Evolutionary conservation across 2,329 filamentous ascomycete genomes (phyloP), one percentile per base, ranked within the genome.

Genomic region (Cercospora beticola): DNA sequence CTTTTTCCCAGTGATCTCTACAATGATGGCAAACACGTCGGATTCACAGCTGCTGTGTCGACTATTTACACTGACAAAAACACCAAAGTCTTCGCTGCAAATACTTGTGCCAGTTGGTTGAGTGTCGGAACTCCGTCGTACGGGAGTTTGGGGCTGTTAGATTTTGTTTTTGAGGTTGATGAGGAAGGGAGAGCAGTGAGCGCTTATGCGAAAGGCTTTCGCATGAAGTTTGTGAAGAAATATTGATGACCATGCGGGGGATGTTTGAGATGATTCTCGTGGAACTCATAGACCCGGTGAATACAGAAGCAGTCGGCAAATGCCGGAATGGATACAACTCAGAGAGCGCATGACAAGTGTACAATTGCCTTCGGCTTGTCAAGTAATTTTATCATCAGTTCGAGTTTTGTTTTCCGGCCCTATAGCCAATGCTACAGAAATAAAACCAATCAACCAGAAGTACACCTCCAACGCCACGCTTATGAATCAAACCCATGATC

Each of bases 391-490:
- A 40, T 40, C 33, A 40, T 40, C 33, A 40, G 33, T 40, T 40
- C 33, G 33, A 40, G 33, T 40, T 40, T 40, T 40, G 14, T 40
- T 40, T n/a, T 40, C 5, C 33, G 33, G 33, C 33, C 33, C 33
- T n/a, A 7, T 40, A 40, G 33, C 33, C 33, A 40, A 16, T 31
- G 28, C 56, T 58, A 58, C 56, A 58, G 54, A 40, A 40, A 40
- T 33, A 5, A 33, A 21, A 58, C 8, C n/a, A 18, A 58, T 58
- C 23, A 40, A 57, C 14, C 26, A 58, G 16, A 58, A 18, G 26
- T 21, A 21, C 56, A 21, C 56, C 56, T 36, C 56, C 56, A 59
- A 59, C 56, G 28, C 56, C 56, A 59, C 56, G 56, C 56, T 59
- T 23, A 21, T n/a, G 30, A 59, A 59, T 33, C 56, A 59, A 31